phyloP scores from a whole-genome alignment of 2,329 filamentous ascomycete species.

The Arthrobotrys entomopaga region DNA sequence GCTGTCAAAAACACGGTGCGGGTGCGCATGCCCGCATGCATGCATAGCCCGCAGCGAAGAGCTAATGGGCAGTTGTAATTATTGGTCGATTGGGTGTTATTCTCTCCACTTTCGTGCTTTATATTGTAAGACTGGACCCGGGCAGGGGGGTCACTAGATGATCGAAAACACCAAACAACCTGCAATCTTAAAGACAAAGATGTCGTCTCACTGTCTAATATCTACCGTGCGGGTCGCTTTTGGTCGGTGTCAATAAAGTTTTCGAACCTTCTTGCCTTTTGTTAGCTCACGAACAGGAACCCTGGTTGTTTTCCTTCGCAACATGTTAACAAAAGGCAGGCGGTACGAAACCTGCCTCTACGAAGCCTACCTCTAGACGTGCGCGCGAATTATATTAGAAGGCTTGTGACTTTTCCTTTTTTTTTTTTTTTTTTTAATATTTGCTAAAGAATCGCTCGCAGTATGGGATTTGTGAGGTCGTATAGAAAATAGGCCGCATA shows the following conservation, averaged over 20 bases:
- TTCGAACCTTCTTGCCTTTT: constrained; percentile 35
- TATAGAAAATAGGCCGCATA: constrained; percentile 16
- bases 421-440: background rate
- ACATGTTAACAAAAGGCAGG: constrained; percentile 27
- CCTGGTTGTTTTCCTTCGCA: constrained; percentile 9
- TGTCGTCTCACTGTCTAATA: background rate
- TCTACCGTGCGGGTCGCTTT: constrained; percentile 6
- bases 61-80: background rate
- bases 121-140: constrained; percentile 8
- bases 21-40: constrained; percentile 3
- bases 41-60: background rate
- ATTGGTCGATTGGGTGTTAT: constrained; percentile 24
- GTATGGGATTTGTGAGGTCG: constrained; percentile 27
- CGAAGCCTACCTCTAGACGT: background rate
- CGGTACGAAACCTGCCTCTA: constrained; percentile 6
- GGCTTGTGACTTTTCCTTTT: background rate
- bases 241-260: background rate
- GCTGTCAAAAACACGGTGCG: constrained; percentile 24
- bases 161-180: constrained; percentile 41
- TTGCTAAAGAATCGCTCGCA: constrained; percentile 28
- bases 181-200: constrained; percentile 42
- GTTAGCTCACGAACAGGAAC: constrained; percentile 9
- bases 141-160: constrained; percentile 27
- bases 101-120: constrained; percentile 2
- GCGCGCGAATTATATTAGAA: constrained; percentile 28